phyloP scores from a whole-genome alignment of 2,329 filamentous ascomycete genomes.

The Penicillium carneum region DNA sequence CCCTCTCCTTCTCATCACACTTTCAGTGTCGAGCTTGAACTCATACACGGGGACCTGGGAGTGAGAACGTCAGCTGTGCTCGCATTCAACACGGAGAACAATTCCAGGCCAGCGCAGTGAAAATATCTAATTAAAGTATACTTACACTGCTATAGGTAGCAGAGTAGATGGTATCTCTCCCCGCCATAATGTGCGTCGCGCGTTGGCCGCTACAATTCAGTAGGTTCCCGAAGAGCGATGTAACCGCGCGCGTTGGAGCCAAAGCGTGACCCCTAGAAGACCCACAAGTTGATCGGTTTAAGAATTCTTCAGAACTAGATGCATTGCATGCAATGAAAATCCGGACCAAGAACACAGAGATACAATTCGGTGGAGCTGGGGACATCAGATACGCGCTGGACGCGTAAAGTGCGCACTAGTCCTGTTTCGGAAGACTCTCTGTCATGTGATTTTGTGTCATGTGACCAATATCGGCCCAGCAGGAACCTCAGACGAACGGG shows the following conservation, averaged over 20 bases:
- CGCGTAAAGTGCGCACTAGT: slow-evolving; percentile 52
- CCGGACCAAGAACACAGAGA: slow-evolving; percentile 38
- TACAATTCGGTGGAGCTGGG: slow-evolving; percentile 41
- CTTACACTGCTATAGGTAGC: slow-evolving; percentile 70
- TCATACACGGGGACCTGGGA: slow-evolving; percentile 90
- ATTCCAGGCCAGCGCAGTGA: not conserved
- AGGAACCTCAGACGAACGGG: slow-evolving; percentile 41
- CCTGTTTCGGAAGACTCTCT: not conserved
- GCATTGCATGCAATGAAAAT: slow-evolving; percentile 28
- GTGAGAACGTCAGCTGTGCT: slow-evolving; percentile 1
- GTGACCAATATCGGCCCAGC: slow-evolving; percentile 34
- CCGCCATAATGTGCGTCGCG: slow-evolving; percentile 44
- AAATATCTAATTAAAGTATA: slow-evolving; percentile 16
- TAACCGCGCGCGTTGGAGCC: slow-evolving; percentile 22
- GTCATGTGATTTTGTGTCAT: slow-evolving; percentile 33
- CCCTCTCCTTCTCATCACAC: slow-evolving; percentile 92
- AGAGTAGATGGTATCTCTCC: slow-evolving; percentile 63
- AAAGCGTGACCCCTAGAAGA: slow-evolving; percentile 20
- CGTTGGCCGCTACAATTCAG: slow-evolving; percentile 32
- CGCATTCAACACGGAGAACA: not conserved
- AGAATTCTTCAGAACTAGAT: slow-evolving; percentile 23
- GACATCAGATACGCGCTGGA: slow-evolving; percentile 45
- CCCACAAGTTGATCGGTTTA: slow-evolving; percentile 25
- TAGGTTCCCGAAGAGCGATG: slow-evolving; percentile 35
- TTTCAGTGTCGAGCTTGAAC: slow-evolving; percentile 82